These are phyloP conservation scores for Fusarium buharicum DNA, from an alignment of 2,329 filamentous ascomycete species.

Conservation along the genomic window DNA sequence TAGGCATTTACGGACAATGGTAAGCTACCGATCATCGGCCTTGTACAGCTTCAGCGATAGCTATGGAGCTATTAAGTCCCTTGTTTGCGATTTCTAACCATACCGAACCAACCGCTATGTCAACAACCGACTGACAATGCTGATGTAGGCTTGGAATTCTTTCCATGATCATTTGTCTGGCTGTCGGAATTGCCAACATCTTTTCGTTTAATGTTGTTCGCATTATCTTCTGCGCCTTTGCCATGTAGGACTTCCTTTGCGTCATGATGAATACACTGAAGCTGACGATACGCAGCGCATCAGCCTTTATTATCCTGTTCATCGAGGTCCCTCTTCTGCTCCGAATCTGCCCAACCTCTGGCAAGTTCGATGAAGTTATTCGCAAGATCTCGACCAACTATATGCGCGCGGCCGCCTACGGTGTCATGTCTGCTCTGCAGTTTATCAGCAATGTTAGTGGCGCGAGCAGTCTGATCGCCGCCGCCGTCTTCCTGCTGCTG, in stretches of 20 bases:
- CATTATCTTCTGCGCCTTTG: slow-evolving; percentile 64
- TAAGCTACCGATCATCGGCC: slow-evolving; percentile 56
- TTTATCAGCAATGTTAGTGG: slow-evolving; percentile 79
- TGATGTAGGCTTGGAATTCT: slow-evolving; percentile 71
- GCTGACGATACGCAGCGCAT: slow-evolving; percentile 62
- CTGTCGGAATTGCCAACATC: slow-evolving; percentile 74
- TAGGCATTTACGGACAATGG: slow-evolving; percentile 82
- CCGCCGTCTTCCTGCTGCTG: slow-evolving; percentile 81
- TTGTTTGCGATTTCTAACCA: slow-evolving; percentile 8
- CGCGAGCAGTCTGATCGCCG: slow-evolving; percentile 82
- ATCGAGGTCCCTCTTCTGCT: slow-evolving; percentile 93
- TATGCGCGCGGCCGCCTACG: slow-evolving; percentile 91
- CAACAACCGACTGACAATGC: slow-evolving; percentile 20
- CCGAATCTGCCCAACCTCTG: slow-evolving; percentile 95
- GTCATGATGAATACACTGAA: not conserved
- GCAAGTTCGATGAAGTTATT: slow-evolving; percentile 87
- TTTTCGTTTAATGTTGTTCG: slow-evolving; percentile 63
- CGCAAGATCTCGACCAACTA: slow-evolving; percentile 95
- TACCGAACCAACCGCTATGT: slow-evolving; percentile 14
- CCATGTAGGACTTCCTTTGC: slow-evolving; percentile 58
- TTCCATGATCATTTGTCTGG: slow-evolving; percentile 76
- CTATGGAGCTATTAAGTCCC: slow-evolving; percentile 20
- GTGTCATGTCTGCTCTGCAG: slow-evolving; percentile 81
- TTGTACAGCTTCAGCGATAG: slow-evolving; percentile 11
- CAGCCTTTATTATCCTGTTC: slow-evolving; percentile 80